Percentiles rank a stretch among this genome's conserved stretches.
Conservation (phyloP, 805 yeast genomes). For the Wilhelminamyces savonicus region DNA sequence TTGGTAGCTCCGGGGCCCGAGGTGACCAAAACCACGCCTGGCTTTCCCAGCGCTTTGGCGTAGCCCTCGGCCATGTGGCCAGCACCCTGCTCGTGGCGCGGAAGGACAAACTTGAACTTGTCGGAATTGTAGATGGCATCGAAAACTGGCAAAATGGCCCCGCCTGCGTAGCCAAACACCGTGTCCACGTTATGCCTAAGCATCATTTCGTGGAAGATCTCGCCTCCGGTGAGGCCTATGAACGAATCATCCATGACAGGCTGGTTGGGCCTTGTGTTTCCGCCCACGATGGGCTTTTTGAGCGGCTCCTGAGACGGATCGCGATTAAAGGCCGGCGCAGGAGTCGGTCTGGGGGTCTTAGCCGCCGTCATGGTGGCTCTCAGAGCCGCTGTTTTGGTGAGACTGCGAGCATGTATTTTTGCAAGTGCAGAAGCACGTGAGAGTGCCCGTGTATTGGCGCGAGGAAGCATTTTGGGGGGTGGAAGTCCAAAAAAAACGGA, state of each 20-base stretch:
- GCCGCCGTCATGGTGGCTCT: slow-evolving; percentile 24
- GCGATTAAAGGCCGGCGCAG: slow-evolving; percentile 48
- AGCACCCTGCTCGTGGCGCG: slow-evolving; percentile 98
- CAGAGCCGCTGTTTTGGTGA: slow-evolving; percentile 23
- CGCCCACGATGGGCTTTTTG: slow-evolving; percentile 6
- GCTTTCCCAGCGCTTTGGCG: slow-evolving; percentile 91
- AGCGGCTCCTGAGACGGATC: slow-evolving; percentile 5
- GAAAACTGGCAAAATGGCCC: slow-evolving; percentile 96
- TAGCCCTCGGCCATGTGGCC: slow-evolving; percentile 99
- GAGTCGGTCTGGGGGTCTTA: slow-evolving; percentile 31
- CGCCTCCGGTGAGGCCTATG: slow-evolving; percentile 97
- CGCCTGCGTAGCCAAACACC: slow-evolving; percentile 97
- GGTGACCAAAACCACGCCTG: slow-evolving; percentile 97
- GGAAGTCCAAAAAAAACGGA: too few species aligned
- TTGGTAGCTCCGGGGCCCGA: slow-evolving; percentile 99
- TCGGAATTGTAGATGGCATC: slow-evolving; percentile 94
- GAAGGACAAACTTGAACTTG: slow-evolving; percentile 83
- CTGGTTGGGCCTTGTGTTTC: neutral
- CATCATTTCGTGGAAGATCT: slow-evolving; percentile 99
- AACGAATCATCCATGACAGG: slow-evolving; percentile 69
- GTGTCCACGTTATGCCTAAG: slow-evolving; percentile 91
- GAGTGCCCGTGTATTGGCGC: too few species aligned
- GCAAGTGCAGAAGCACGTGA: too few species aligned
- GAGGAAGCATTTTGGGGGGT: too few species aligned
- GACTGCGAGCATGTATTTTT: too few species aligned